phyloP scores from a whole-genome alignment of 208 protist species.

The Naegleria gruberi region DNA sequence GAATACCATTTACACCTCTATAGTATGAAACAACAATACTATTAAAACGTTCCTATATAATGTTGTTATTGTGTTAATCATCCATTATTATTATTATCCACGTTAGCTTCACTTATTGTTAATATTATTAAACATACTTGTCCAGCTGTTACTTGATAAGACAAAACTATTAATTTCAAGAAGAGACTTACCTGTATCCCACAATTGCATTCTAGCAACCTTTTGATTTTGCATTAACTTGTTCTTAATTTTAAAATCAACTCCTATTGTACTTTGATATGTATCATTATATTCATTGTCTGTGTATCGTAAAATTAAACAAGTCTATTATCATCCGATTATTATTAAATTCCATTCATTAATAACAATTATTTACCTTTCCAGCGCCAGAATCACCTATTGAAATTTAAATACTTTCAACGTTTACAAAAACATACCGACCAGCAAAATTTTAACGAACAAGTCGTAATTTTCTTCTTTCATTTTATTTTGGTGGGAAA shows the following conservation, averaged over 20 bases:
- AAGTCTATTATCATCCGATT: neutral
- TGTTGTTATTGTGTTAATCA: neutral
- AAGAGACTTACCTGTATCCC: neutral
- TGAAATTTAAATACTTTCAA: neutral
- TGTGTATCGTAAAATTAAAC: neutral
- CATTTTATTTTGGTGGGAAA: neutral
- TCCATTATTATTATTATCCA: neutral
- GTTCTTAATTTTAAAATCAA: slow-evolving; percentile 3
- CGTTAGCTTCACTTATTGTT: neutral
- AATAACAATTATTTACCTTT: neutral
- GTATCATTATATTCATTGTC: slow-evolving; percentile 7
- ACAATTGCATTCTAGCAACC: neutral
- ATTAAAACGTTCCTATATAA: neutral
- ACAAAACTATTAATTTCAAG: neutral
- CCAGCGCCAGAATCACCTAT: neutral
- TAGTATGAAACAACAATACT: neutral
- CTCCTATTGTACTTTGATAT: neutral
- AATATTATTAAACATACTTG: neutral
- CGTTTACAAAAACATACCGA: neutral
- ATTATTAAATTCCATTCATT: neutral
- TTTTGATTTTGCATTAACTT: neutral
- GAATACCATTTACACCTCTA: neutral
- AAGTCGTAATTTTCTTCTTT: slow-evolving; percentile 9
- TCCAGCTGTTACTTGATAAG: neutral
- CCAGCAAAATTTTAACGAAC: neutral